These are phyloP conservation scores for Starmerella potacharoeniae DNA, from an alignment of 805 yeast species.

Conservation along the genomic window DNA sequence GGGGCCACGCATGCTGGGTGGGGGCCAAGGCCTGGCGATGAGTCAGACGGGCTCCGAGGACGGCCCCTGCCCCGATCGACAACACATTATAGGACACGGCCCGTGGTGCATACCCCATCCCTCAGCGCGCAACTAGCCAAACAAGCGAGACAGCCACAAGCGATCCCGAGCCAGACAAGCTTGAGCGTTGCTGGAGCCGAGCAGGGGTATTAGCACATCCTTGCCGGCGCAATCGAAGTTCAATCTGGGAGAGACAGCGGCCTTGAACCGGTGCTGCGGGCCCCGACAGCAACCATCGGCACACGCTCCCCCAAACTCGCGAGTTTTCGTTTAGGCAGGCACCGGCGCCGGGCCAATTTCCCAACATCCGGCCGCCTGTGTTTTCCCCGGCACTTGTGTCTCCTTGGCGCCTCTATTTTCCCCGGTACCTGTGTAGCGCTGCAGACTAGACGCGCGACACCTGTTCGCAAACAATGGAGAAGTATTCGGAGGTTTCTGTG, in stretches of 20 bases:
- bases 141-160: background rate
- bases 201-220: too few species aligned
- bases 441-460: background rate
- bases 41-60: background rate
- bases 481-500: slow-evolving; percentile 45
- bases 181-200: background rate
- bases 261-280: background rate
- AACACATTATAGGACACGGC: background rate
- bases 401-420: background rate
- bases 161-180: too few species aligned
- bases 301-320: too few species aligned
- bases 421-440: background rate
- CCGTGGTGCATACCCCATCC: background rate
- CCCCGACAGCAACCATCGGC: background rate
- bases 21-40: background rate
- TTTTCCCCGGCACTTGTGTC: background rate
- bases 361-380: background rate
- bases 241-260: too few species aligned
- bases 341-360: background rate
- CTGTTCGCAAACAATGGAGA: slow-evolving; percentile 8
- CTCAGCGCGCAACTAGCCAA: background rate
- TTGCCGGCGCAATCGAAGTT: too few species aligned
- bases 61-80: background rate
- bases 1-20: too few species aligned
- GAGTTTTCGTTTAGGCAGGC: too few species aligned